Base-by-base conservation (phyloP, 495 filamentous ascomycete genomes). In the Podospora tetraspora region DNA sequence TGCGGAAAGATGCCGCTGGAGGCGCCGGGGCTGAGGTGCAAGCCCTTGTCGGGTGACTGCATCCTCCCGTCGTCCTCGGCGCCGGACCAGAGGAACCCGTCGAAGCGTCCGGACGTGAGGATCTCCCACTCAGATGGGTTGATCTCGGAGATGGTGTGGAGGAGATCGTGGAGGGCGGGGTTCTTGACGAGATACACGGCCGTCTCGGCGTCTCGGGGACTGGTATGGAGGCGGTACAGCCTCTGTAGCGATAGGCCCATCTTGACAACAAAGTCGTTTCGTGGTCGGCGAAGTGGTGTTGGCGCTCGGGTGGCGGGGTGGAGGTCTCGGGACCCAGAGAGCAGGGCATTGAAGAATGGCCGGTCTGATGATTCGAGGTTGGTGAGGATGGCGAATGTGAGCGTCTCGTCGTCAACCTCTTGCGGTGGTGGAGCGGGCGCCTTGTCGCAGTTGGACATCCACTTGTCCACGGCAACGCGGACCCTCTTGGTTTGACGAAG, bases 21-120 rank as follows among this genome's bases (percentile, higher is more conserved):
- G 43, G 16, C 43, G 16, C 43, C 43, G 19, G 43, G 43, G 43
- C 43, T 52, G 43, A 52, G 43, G 43, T 52, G 19, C 6, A 52
- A 19, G 16, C 43, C 43, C 43, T 7, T 79, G 29, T 82, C 79
- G 29, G 71, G 75, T 2, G 73, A 73, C 23, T 75, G 68, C 29
- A 77, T 76, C 58, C 84, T 52, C 43, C 32, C 72, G 30, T 83
- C 82, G 66, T 86, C 85, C 71, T 97, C 93, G 34, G 91, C 92
- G n/a, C 94, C 94, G 58, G 91, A 94, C 87, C 94, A 95, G 22
- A 99, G 86, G 80, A 99, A 98, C 5, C 94, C 94, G 75, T 99
- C 95, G 74, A 99, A 98, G 52, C 94, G 92, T 27, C 96, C 96
- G 0, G 94, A 97, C 29, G 90, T 92, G 32, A 99, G 86, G 57